A percentile compares a stretch with the other conserved stretches of the same genome.
Conservation (phyloP, 2,329 filamentous ascomycete genomes). For the Ophiocordyceps robertsii region DNA sequence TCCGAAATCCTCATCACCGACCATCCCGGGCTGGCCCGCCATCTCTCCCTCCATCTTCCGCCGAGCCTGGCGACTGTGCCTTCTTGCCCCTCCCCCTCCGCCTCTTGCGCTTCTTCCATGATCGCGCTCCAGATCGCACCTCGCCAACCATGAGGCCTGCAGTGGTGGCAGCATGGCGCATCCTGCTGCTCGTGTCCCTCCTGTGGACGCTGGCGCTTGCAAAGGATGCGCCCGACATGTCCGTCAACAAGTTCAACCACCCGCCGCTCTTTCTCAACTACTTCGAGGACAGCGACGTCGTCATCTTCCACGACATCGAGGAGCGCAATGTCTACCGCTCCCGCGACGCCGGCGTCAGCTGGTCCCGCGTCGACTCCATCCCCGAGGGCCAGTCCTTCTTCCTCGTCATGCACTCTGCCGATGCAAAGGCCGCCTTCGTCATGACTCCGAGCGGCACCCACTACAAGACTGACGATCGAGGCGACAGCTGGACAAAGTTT, state of each 20-base stretch:
- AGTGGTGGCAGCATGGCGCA: constrained; percentile 31
- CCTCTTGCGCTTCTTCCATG: constrained; percentile 23
- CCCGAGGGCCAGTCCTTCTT: constrained; percentile 47
- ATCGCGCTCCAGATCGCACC: constrained; percentile 18
- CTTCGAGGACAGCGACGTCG: constrained; percentile 77
- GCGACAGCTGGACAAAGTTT: constrained; percentile 70
- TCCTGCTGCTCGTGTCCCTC: constrained; percentile 35
- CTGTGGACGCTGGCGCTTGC: constrained; percentile 27
- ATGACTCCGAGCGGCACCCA: constrained; percentile 57
- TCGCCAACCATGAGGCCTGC: constrained; percentile 37
- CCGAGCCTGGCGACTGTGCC: background rate
- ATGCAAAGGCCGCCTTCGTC: constrained; percentile 68
- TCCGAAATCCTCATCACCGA: background rate
- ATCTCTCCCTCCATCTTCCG: background rate
- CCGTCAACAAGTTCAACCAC: constrained; percentile 50
- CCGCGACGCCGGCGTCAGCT: constrained; percentile 64
- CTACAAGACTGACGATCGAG: constrained; percentile 73
- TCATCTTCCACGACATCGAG: constrained; percentile 58
- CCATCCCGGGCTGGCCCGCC: constrained; percentile 1
- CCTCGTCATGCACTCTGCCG: constrained; percentile 65
- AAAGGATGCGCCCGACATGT: constrained; percentile 55
- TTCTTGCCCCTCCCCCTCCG: constrained; percentile 1
- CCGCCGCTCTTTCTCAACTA: constrained; percentile 63
- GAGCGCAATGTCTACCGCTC: constrained; percentile 62
- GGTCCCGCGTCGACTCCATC: constrained; percentile 53